Conservation (phyloP, 345 rosid genomes). For the Zanthoxylum bungeanum region DNA sequence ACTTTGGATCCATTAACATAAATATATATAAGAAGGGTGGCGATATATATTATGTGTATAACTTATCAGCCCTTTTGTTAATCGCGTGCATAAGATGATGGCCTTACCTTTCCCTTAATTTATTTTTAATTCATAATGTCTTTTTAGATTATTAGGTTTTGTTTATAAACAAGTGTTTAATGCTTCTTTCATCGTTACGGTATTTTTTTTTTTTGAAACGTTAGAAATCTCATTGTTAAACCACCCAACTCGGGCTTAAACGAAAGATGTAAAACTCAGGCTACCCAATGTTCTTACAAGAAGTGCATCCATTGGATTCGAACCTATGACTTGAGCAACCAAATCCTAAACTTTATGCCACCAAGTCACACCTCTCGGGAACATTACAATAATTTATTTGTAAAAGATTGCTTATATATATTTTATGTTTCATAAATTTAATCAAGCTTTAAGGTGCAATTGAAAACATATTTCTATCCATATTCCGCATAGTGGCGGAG, state of each 20-base stretch:
- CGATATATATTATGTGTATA: conserved; percentile 10
- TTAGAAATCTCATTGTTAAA: too few species aligned
- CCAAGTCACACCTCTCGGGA: too few species aligned
- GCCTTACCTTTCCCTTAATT: conserved; percentile 9
- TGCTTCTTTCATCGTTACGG: not conserved
- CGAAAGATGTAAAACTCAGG: too few species aligned
- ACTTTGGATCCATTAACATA: conserved; percentile 7
- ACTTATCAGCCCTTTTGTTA: conserved; percentile 15
- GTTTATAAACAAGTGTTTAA: not conserved
- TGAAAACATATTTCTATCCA: too few species aligned
- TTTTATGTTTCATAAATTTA: not conserved
- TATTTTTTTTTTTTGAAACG: too few species aligned
- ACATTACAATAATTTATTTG: too few species aligned
- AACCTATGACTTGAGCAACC: too few species aligned
- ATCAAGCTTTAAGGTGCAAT: not conserved
- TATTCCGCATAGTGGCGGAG: too few species aligned
- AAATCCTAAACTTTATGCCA: too few species aligned
- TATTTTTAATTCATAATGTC: conserved; percentile 19
- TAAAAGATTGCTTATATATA: not conserved
- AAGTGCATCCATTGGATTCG: too few species aligned
- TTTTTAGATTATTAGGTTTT: conserved; percentile 28
- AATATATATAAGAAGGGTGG: not conserved
- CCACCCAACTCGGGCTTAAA: too few species aligned
- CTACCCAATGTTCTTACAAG: too few species aligned
- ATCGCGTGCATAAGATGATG: conserved; percentile 6